Evolutionary conservation across 2,329 filamentous ascomycete genomes (phyloP), one percentile per base, ranked within the genome.

Genomic region (Aspergillus vadensis): DNA sequence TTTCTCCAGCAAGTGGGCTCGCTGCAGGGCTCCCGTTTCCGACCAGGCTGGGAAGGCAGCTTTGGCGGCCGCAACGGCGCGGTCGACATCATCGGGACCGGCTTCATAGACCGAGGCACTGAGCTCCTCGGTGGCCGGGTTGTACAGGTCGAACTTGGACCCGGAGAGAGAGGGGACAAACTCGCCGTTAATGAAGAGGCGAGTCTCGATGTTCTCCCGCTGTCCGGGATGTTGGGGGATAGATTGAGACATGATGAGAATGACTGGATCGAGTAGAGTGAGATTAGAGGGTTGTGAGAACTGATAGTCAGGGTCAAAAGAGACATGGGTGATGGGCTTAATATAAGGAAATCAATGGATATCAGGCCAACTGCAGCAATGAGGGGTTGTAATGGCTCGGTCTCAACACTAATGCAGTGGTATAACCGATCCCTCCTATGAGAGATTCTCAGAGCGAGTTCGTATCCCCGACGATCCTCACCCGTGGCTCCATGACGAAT

Each of bases 141-240:
- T 74, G 60, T 71, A 69, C 57, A 70, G 66, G 48, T 74, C 69
- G 64, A 75, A 72, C 17, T 69, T 74, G 56, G 74, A 71, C 53
- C 67, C 68, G 5, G 69, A 67, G 10, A 59, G 60, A 12, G 68
- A 69, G 48, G 67, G 67, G 44, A 70, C 61, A 61, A 73, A 75
- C 55, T 75, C 69, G 36, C 69, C 69, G 58, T 75, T 74, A 64
- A 75, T 75, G 65, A 74, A 75, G 3, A 50, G 47, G 15, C 47
- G 47, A 30, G 15, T 50, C 25, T 50, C 47, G 2, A 50, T 50
- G 15, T 12, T 27, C 15, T 27, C 47, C 25, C 25, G 47, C 47
- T 50, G 15, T 27, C 47, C 47, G n/a, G 47, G 47, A 12, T 19
- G 25, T 21, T 44, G 19, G 14, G 19, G 12, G n/a, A n/a, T 6